These are phyloP conservation scores for Vitis labrusca DNA, from an alignment of 164 flowering plant species.

Conservation along the genomic window DNA sequence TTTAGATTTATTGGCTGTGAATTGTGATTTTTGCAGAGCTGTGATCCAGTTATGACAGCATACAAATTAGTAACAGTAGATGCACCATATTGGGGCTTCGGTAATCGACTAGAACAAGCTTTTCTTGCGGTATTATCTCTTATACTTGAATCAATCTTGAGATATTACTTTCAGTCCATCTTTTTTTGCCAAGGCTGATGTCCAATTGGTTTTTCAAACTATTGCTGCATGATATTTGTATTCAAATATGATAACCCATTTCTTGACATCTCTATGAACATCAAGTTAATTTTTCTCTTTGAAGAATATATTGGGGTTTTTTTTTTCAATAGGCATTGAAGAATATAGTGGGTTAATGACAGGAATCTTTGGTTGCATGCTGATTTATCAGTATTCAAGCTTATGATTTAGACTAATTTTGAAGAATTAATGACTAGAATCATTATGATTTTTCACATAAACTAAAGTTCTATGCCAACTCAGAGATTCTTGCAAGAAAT, in stretches of 20 bases:
- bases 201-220: not conserved
- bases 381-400: too few species aligned
- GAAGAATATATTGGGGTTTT: not conserved
- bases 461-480: too few species aligned
- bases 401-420: too few species aligned
- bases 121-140: constrained; percentile 48
- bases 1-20: not conserved
- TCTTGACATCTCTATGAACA: not conserved
- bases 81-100: constrained; percentile 80
- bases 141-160: not conserved
- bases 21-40: constrained; percentile 32
- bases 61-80: constrained; percentile 71
- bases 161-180: not conserved
- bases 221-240: not conserved
- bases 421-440: too few species aligned
- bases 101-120: constrained; percentile 63
- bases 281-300: too few species aligned
- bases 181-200: not conserved
- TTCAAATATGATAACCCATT: not conserved
- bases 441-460: too few species aligned
- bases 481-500: too few species aligned
- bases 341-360: too few species aligned
- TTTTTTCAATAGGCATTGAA: not conserved
- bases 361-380: too few species aligned
- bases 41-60: constrained; percentile 74